Base-by-base conservation (phyloP, 768 basidiomycete species). In the Lanmaoa rubissima region DNA sequence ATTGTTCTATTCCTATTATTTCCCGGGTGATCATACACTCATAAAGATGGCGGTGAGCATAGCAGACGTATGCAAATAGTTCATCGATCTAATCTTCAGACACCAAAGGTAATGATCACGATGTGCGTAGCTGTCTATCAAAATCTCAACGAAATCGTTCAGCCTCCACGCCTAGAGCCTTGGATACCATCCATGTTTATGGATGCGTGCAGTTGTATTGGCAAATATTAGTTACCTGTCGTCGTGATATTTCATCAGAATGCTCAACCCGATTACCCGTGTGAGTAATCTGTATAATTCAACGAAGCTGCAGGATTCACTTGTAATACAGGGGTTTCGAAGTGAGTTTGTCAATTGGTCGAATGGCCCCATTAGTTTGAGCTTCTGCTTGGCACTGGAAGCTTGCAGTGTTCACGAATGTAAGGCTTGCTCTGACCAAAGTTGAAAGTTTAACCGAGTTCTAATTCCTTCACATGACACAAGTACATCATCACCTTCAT, bases 1-100 rank as follows among this genome's bases (percentile, higher is more conserved):
- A n/a, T 28, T 55, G 26, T 57, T 57, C 39, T 57, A 57, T 55
- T 40, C 11, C 38, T 45, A 47, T 17, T 9, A 55, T 45, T 57
- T 57, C 19, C 53, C 44, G 21, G 31, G 41, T n/a, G 53, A 55
- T 47, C 53, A 19, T 21, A 32, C 11, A 2, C 14, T 38, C 41
- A 28, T 53, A 14, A 55, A 55, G 28, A 16, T 31, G 26, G 35
- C 28, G 51, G 54, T 54, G 42, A 55, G 54, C 51, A 44, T 16
- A n/a, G 19, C 17, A 17, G 31, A 51, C 31, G 12, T 17, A 13
- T 51, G 19, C 24, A 44, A 26, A 28, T 14, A 31, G 16, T 19
- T 8, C 6, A 24, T 44, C 39, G 17, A 16, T 40, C 54, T 53
- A 14, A 54, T 32, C 5, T 36, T 35, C 26, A 17, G 36, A 53